A percentile compares a stretch with the other conserved stretches of the same genome.
phyloP scores from a whole-genome alignment of 352 stramenopile genomes.

The Pythium phragmitis region DNA sequence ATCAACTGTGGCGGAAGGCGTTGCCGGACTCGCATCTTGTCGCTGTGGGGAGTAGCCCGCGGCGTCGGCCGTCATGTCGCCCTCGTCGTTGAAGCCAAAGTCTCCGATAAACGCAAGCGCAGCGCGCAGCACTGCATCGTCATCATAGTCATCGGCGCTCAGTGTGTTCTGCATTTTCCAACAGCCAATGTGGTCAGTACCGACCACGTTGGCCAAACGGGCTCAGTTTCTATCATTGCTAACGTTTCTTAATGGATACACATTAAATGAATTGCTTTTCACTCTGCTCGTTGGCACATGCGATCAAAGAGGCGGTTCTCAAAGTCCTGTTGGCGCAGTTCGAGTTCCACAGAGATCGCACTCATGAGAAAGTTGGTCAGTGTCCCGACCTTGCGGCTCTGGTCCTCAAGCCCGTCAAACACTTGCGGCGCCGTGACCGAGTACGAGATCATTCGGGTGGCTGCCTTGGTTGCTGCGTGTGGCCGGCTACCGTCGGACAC shows the following conservation, averaged over 20 bases:
- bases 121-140: slow-evolving; percentile 18
- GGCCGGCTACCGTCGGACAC: too few species aligned
- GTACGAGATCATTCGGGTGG: slow-evolving; percentile 12
- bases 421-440: neutral
- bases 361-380: slow-evolving; percentile 21
- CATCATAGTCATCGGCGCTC: neutral
- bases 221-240: neutral
- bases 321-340: slow-evolving; percentile 4
- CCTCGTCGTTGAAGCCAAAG: slow-evolving; percentile 13
- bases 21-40: neutral
- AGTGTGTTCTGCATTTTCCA: neutral
- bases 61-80: neutral
- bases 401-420: neutral
- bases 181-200: neutral
- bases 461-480: neutral
- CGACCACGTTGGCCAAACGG: too few species aligned
- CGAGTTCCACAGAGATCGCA: slow-evolving; percentile 4
- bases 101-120: slow-evolving; percentile 25
- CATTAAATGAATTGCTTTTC: too few species aligned
- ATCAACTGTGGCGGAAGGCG: neutral
- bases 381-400: slow-evolving; percentile 9
- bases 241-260: slow-evolving; percentile 1
- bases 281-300: too few species aligned
- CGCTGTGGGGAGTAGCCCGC: neutral
- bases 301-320: slow-evolving; percentile 24